Conservation (phyloP, 768 basidiomycete genomes). For the Kwoniella shandongensis region DNA sequence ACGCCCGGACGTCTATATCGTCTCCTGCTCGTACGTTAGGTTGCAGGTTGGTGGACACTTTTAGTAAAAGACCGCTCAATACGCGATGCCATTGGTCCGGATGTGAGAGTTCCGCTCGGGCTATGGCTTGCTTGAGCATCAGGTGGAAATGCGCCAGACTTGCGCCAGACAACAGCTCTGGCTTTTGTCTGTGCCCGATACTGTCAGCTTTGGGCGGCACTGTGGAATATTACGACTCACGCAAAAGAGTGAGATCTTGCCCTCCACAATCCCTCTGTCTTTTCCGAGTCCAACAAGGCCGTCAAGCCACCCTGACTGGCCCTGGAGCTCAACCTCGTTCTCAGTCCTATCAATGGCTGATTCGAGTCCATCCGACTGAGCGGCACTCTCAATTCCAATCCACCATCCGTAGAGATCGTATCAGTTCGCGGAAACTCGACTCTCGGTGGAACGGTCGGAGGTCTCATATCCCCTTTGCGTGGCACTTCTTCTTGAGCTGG, state of each 20-base stretch:
- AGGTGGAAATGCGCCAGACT: conserved; percentile 86
- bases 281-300: conserved; percentile 42
- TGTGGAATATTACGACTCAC: no score
- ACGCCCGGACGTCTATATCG: conserved; percentile 90
- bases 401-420: conserved; percentile 39
- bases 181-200: conserved; percentile 13
- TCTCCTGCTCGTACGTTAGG: conserved; percentile 65
- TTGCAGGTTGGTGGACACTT: conserved; percentile 73
- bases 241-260: conserved; percentile 84
- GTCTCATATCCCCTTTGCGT: conserved; percentile 17
- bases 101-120: conserved; percentile 76
- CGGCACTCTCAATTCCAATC: conserved; percentile 17
- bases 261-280: conserved; percentile 62
- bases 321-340: conserved; percentile 40
- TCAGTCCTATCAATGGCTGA: conserved; percentile 35
- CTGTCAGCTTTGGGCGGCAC: no score
- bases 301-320: conserved; percentile 44
- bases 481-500: neutral
- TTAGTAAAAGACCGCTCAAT: conserved; percentile 74
- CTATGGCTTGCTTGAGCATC: conserved; percentile 89
- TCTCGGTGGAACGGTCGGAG: conserved; percentile 6
- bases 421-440: conserved; percentile 37
- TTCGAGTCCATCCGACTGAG: conserved; percentile 32
- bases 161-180: conserved; percentile 71
- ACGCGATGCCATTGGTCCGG: conserved; percentile 84